Evolutionary conservation across 352 stramenopile genomes (phyloP), one percentile per base, ranked within the genome.

Genomic region (Phytophthora pluvialis): DNA sequence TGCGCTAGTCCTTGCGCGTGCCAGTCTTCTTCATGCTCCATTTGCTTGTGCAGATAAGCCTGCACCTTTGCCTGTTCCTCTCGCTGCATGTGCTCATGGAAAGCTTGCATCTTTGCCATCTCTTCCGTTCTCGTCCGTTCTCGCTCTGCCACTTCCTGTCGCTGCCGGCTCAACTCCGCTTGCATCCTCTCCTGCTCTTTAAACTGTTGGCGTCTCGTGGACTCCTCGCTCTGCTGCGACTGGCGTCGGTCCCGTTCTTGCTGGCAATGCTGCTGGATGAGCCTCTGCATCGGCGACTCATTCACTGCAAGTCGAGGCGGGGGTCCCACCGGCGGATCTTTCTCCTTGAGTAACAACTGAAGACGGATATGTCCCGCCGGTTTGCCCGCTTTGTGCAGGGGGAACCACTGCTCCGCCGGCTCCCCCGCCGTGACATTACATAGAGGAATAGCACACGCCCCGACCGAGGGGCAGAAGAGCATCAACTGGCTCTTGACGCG

Each of bases 401-500:
- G 78, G 64, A 91, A 88, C 65, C 67, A 83, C 53, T 91, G 78
- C 40, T 91, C 82, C 8, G 75, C 69, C 1, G 65, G 75, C n/a
- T 81, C 44, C 1, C 75, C 80, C 10, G 83, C 21, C 21, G 32
- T 70, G 8, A 89, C 45, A 56, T 87, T 73, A 42, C 73, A 62
- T 4, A 91, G 60, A 18, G 70, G 70, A 49, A 91, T 86, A 12
- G 78, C 80, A 54, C 80, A 89, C 2, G 72, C 73, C 29, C 80
- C 82, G 40, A 91, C 71, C 18, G 72, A 66, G 31, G 78, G 80
- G 13, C 77, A 83, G 59, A 85, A 87, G 16, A 91, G 18, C 68
- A 84, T 73, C 50, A 85, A 67, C 46, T 91, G 82, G 44, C 70
- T 89, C 70, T 89, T 91, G 25, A 89, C 80, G 50, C 82, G 70